phyloP scores from a whole-genome alignment of 1,284 basidiomycete species.

The Dichomitus squalens region DNA sequence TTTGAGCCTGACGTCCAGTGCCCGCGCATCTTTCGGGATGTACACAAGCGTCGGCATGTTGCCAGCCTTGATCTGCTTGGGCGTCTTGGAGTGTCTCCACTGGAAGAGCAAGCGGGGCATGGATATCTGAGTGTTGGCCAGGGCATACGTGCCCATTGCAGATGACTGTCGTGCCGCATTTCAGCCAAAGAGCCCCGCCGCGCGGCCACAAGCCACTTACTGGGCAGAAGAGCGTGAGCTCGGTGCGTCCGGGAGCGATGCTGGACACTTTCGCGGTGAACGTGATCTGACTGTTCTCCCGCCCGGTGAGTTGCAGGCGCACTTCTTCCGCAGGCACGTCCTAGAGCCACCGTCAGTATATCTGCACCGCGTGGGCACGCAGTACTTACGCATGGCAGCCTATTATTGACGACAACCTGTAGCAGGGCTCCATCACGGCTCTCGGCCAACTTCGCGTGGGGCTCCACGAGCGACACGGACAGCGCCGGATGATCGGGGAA shows the following conservation, averaged over 20 bases:
- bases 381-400: constrained; percentile 70
- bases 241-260: constrained; percentile 57
- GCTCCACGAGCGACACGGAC: constrained; percentile 45
- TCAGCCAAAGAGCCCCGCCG: background rate
- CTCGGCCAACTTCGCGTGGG: constrained; percentile 50
- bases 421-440: constrained; percentile 68
- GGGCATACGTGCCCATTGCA: constrained; percentile 59
- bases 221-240: constrained; percentile 63
- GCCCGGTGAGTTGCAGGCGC: constrained; percentile 51
- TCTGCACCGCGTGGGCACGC: background rate
- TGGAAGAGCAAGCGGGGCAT: constrained; percentile 61
- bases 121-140: constrained; percentile 62
- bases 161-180: constrained; percentile 51
- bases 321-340: constrained; percentile 53
- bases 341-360: constrained; percentile 35
- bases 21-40: constrained; percentile 59
- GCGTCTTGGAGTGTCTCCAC: constrained; percentile 47
- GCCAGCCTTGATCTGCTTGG: constrained; percentile 46
- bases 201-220: constrained; percentile 46
- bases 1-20: constrained; percentile 59
- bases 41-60: constrained; percentile 56
- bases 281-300: constrained; percentile 56
- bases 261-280: constrained; percentile 43
- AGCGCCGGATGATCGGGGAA: constrained; percentile 72
- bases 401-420: constrained; percentile 59